Conservation (phyloP, 345 rosid genomes). For the Citrus australasica region DNA sequence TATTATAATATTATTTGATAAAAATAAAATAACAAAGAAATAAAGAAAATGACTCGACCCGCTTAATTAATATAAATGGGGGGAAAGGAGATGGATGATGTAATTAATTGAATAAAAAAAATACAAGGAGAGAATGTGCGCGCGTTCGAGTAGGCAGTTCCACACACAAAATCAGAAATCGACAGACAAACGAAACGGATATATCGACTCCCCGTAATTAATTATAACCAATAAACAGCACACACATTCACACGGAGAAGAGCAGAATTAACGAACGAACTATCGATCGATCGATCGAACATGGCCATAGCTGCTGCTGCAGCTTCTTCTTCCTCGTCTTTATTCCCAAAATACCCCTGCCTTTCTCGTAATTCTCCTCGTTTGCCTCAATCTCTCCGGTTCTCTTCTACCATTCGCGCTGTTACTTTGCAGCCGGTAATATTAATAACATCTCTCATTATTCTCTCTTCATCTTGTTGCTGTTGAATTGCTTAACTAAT, state of each 20-base stretch:
- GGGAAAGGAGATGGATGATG: no score
- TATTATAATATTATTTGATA: no score
- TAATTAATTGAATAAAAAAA: no score
- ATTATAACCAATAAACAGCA: background rate
- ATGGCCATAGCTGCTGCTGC: conserved; percentile 45
- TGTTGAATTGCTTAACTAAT: background rate
- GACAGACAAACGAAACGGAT: background rate
- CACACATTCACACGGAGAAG: background rate
- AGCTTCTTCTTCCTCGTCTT: conserved; percentile 32
- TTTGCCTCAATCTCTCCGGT: conserved; percentile 29
- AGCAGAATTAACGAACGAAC: background rate
- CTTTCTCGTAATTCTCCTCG: conserved; percentile 25
- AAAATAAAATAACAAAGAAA: no score
- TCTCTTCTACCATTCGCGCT: conserved; percentile 31
- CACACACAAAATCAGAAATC: background rate
- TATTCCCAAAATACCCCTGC: conserved; percentile 28
- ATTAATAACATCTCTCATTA: background rate
- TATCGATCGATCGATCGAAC: background rate
- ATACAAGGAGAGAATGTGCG: background rate
- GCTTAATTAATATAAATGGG: no score
- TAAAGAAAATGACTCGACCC: no score
- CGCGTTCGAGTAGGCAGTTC: background rate
- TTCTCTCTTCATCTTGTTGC: background rate
- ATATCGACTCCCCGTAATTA: background rate
- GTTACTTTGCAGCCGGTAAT: conserved; percentile 44